A percentile compares a stretch with the other conserved stretches of the same genome.
phyloP scores from a whole-genome alignment of 2,329 filamentous ascomycete species.

The Pestalotiopsis sp. region DNA sequence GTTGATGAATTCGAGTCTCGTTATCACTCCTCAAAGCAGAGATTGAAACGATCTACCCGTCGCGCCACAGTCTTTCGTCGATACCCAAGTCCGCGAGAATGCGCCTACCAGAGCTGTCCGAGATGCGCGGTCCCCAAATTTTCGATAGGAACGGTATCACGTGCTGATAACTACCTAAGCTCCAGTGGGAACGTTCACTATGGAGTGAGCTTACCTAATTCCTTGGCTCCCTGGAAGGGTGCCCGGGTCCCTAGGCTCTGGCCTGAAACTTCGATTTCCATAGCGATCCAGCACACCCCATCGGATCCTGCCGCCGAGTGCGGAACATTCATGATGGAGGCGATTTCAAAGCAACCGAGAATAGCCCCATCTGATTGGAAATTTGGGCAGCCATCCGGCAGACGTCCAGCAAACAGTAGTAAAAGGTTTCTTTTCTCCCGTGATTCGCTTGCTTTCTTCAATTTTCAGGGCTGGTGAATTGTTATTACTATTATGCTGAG shows the following conservation, averaged over 20 bases:
- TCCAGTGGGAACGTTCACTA: background rate
- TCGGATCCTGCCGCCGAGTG: constrained; percentile 9
- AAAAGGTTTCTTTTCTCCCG: constrained; percentile 5
- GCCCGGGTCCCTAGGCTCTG: no score
- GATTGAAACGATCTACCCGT: background rate
- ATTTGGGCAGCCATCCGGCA: background rate
- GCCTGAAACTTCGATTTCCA: background rate
- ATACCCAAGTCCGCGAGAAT: background rate
- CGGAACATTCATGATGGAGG: constrained; percentile 9
- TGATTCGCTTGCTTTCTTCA: constrained; percentile 12
- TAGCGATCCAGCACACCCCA: background rate
- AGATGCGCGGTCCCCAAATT: constrained; percentile 10
- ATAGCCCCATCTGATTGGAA: constrained; percentile 9
- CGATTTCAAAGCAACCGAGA: constrained; percentile 40
- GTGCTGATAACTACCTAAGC: background rate
- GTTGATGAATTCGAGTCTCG: background rate
- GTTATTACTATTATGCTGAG: constrained; percentile 21
- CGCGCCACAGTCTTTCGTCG: background rate
- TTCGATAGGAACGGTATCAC: constrained; percentile 7
- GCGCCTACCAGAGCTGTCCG: background rate
- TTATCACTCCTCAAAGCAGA: background rate
- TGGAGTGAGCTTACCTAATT: background rate
- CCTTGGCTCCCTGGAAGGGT: background rate
- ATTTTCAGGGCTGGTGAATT: constrained; percentile 15
- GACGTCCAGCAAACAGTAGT: background rate